Conservation (phyloP, 2,329 filamentous ascomycete species). For the Clonostachys byssicola region DNA sequence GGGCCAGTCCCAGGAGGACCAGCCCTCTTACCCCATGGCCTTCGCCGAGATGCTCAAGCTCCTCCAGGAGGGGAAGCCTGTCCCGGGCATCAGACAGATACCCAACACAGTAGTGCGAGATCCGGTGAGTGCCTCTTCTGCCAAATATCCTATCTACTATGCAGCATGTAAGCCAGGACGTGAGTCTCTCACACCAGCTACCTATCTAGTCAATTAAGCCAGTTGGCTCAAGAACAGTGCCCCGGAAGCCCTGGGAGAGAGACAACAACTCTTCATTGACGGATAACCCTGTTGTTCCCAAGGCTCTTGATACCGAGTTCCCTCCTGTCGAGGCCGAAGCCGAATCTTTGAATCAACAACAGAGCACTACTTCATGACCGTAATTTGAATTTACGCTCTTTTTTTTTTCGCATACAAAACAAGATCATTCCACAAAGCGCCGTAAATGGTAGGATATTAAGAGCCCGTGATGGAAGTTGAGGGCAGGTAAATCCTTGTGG, state of each 20-base stretch:
- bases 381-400: too few species aligned
- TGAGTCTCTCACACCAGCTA: too few species aligned
- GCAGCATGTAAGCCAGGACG: not conserved
- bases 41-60: slow-evolving; percentile 86
- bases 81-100: slow-evolving; percentile 85
- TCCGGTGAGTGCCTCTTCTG: slow-evolving; percentile 43
- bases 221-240: slow-evolving; percentile 39
- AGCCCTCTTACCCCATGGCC: slow-evolving; percentile 72
- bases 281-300: slow-evolving; percentile 10
- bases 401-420: slow-evolving; percentile 2
- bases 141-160: not conserved
- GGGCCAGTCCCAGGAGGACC: slow-evolving; percentile 18
- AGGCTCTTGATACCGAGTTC: slow-evolving; percentile 25
- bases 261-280: slow-evolving; percentile 18
- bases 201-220: slow-evolving; percentile 38
- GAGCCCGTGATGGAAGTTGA: too few species aligned
- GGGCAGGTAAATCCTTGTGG: too few species aligned
- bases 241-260: slow-evolving; percentile 76
- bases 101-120: slow-evolving; percentile 73
- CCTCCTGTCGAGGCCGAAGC: slow-evolving; percentile 26
- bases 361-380: too few species aligned
- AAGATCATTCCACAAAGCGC: not conserved
- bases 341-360: too few species aligned
- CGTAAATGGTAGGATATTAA: not conserved
- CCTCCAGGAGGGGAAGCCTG: slow-evolving; percentile 75